phyloP scores from a whole-genome alignment of 2,329 filamentous ascomycete species.

The Neurospora crassa region DNA sequence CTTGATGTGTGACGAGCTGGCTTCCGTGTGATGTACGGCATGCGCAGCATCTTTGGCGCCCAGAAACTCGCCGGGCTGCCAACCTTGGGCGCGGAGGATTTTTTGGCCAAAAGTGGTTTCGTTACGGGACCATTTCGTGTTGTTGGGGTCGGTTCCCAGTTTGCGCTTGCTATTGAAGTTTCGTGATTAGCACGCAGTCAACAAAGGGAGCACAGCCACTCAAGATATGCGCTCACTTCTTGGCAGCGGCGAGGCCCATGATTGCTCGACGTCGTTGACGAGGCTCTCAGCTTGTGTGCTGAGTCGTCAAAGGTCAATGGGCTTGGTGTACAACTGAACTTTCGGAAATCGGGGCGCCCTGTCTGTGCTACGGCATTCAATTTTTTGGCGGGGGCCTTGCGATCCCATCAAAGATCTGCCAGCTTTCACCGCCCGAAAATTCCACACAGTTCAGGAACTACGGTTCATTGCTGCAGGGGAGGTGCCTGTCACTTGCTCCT shows the following conservation, averaged over 20 bases:
- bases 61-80: constrained; percentile 76
- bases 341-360: background rate
- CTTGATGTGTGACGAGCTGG: constrained; percentile 76
- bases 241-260: constrained; percentile 62
- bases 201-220: background rate
- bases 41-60: constrained; percentile 71
- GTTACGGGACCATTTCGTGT: constrained; percentile 83
- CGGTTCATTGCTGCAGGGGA: background rate
- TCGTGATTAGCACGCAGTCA: constrained; percentile 4
- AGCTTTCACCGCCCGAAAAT: constrained; percentile 10
- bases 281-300: constrained; percentile 5
- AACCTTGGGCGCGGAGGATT: constrained; percentile 81
- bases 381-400: constrained; percentile 17
- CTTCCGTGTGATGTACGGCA: constrained; percentile 64
- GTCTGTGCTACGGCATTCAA: constrained; percentile 2
- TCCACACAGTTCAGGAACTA: background rate
- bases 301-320: background rate
- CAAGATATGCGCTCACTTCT: constrained; percentile 42
- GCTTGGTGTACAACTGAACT: constrained; percentile 7
- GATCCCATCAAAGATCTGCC: constrained; percentile 9
- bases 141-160: constrained; percentile 87
- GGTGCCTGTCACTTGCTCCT: background rate
- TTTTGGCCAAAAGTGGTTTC: constrained; percentile 79
- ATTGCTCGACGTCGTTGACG: constrained; percentile 6
- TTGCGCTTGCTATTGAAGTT: constrained; percentile 40